A percentile compares a stretch with the other conserved stretches of the same genome.
Conservation (phyloP, 108 stramenopile genomes). For the Pseudonitzschia multiseries region DNA sequence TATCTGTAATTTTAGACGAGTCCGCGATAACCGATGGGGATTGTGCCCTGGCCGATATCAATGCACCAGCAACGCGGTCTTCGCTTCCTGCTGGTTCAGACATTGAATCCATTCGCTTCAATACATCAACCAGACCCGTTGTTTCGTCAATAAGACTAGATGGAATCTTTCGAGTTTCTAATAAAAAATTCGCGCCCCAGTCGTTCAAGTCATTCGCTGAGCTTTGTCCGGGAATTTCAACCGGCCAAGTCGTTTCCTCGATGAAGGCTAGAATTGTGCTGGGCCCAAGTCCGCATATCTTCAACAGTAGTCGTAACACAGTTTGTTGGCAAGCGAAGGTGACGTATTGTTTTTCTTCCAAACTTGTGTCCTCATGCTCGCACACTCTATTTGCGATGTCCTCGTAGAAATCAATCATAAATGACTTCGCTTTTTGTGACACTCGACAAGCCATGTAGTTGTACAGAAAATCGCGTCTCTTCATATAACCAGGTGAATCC, state of each 20-base stretch:
- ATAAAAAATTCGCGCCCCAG: slow-evolving; percentile 29
- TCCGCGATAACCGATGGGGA: neutral
- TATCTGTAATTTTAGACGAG: neutral
- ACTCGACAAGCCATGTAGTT: slow-evolving; percentile 13
- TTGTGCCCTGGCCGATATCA: neutral
- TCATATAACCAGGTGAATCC: slow-evolving; percentile 5
- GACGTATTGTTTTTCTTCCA: slow-evolving; percentile 35
- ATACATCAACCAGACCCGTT: slow-evolving; percentile 13
- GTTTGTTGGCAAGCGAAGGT: slow-evolving; percentile 40
- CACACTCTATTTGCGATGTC: slow-evolving; percentile 13
- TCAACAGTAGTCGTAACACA: slow-evolving; percentile 29
- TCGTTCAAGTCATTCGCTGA: slow-evolving; percentile 12
- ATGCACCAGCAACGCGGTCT: neutral
- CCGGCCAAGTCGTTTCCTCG: slow-evolving; percentile 27
- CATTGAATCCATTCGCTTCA: neutral
- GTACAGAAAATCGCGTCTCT: slow-evolving; percentile 31
- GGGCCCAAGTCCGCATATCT: slow-evolving; percentile 23
- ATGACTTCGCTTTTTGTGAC: neutral
- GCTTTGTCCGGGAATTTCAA: neutral
- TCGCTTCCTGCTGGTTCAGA: neutral
- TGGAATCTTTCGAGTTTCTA: slow-evolving; percentile 17
- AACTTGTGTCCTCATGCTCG: slow-evolving; percentile 17
- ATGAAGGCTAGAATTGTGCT: slow-evolving; percentile 19
- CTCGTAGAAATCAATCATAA: slow-evolving; percentile 30
- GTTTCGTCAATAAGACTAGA: slow-evolving; percentile 9